Evolutionary conservation across 2,329 filamentous ascomycete genomes (phyloP).

Genomic region (Pseudocercospora vitis): DNA sequence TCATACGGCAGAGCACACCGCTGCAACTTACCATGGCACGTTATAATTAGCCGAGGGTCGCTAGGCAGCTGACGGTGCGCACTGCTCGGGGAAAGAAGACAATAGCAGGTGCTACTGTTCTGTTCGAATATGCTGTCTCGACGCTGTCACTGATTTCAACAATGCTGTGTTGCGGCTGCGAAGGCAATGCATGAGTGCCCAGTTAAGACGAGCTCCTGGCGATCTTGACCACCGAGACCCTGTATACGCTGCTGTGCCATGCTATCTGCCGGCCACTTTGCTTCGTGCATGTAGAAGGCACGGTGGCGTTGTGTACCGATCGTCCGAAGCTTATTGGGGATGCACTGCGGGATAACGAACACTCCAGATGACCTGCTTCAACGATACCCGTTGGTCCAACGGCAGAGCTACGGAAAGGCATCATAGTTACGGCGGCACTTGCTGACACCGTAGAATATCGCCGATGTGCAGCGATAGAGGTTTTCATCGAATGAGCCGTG

Average conservation of each 20-base stretch:
- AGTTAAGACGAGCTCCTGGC: neutral
- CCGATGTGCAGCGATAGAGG: too few species aligned
- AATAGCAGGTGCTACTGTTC: neutral
- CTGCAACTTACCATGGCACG: neutral
- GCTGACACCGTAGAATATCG: neutral
- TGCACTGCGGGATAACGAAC: neutral
- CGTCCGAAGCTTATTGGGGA: constrained; percentile 7
- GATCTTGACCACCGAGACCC: neutral
- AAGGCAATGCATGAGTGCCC: neutral
- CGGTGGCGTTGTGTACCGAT: constrained; percentile 3
- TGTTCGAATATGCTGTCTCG: neutral
- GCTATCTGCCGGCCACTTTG: neutral
- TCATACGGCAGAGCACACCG: constrained; percentile 9
- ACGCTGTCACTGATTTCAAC: neutral
- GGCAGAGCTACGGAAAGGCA: constrained; percentile 1
- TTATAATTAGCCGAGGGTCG: neutral
- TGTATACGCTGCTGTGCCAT: neutral
- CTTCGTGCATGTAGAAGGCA: neutral
- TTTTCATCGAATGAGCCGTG: too few species aligned
- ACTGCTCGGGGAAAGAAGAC: too few species aligned
- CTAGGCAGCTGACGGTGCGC: too few species aligned
- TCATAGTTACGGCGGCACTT: too few species aligned
- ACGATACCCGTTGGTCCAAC: neutral
- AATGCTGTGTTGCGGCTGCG: neutral
- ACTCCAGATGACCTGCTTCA: neutral